Conservation (phyloP, 768 basidiomycete genomes). For the Hemileccinum rubropunctum region DNA sequence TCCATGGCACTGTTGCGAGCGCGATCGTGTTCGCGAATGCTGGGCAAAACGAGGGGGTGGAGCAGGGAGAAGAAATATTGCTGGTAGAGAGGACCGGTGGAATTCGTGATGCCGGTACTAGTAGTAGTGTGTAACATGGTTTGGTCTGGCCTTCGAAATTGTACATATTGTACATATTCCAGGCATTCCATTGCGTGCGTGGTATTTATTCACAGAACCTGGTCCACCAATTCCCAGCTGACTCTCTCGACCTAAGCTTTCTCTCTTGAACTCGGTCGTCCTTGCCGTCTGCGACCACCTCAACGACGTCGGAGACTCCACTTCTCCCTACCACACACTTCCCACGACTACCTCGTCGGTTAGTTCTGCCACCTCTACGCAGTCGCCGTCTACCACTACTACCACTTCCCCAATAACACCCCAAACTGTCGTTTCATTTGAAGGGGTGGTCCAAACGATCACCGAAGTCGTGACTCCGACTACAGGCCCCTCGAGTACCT, state of each 20-base stretch:
- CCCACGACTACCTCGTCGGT: background rate
- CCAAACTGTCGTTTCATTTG: conserved; percentile 9
- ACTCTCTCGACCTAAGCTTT: conserved; percentile 5
- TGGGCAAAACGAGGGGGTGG: no score
- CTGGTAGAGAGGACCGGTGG: no score
- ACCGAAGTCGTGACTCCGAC: conserved; percentile 5
- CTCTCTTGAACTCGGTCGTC: background rate
- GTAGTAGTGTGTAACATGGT: no score
- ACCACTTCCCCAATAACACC: background rate
- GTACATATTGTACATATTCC: no score
- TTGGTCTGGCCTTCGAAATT: no score
- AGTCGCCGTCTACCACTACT: conserved; percentile 1
- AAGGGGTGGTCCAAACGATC: conserved; percentile 2
- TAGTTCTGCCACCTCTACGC: background rate
- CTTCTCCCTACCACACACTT: background rate
- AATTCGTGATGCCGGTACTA: no score
- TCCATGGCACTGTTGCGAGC: no score
- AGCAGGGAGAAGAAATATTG: no score
- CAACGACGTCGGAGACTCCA: background rate
- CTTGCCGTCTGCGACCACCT: background rate
- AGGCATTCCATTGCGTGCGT: no score
- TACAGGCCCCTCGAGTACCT: background rate
- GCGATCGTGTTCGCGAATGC: no score
- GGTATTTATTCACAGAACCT: no score
- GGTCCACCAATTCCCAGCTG: background rate